Evolutionary conservation across 2,329 filamentous ascomycete genomes (phyloP).

Genomic region (Penicillium sumatraense): DNA sequence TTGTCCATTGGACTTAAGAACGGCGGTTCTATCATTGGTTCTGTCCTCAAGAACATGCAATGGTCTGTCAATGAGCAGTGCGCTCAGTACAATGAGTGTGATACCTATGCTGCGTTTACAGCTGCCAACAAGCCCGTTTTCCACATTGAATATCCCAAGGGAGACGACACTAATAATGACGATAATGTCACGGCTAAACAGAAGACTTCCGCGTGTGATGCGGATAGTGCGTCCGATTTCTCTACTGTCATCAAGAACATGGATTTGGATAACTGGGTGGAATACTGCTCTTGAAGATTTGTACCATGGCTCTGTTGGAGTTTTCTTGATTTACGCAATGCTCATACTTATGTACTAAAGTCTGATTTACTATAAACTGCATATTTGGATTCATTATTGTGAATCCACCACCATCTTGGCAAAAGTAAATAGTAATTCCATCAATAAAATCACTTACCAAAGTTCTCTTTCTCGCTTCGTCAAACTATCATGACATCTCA

Average conservation of each 20-base stretch:
- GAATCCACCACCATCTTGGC: background rate
- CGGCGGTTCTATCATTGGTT: conserved; percentile 61
- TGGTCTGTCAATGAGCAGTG: conserved; percentile 76
- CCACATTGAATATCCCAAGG: conserved; percentile 71
- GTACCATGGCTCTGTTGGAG: background rate
- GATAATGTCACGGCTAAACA: conserved; percentile 37
- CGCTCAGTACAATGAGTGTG: conserved; percentile 63
- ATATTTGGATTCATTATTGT: background rate
- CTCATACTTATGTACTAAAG: background rate
- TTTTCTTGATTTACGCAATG: background rate
- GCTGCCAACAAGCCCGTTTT: conserved; percentile 69
- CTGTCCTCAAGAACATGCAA: conserved; percentile 58
- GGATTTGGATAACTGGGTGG: conserved; percentile 65
- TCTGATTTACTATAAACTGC: no score
- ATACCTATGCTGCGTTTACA: conserved; percentile 62
- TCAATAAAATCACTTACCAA: background rate
- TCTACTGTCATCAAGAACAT: conserved; percentile 70
- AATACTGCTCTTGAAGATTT: conserved; percentile 52
- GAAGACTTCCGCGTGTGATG: conserved; percentile 53
- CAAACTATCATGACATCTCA: background rate
- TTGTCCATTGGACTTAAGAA: conserved; percentile 73
- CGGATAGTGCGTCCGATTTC: conserved; percentile 55
- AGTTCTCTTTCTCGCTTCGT: background rate
- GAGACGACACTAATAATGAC: conserved; percentile 45
- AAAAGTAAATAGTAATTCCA: background rate